Conservation (phyloP, 305 asterid genomes). For the Solanum hybrid region DNA sequence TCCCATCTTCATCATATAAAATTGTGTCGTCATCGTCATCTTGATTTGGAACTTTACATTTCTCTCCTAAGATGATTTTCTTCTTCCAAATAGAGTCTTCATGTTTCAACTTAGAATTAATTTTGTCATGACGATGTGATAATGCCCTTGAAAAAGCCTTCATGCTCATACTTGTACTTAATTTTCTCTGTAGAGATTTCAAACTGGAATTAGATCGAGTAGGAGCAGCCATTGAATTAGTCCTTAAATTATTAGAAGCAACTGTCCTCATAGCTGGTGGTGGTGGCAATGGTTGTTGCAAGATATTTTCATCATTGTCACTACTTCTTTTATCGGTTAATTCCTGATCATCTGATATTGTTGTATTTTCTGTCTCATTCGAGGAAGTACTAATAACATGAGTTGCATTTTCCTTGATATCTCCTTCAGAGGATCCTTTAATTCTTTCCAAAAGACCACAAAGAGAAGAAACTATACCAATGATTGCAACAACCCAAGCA, state of each 20-base stretch:
- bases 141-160: slow-evolving; percentile 3
- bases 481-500: slow-evolving; percentile 16
- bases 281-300: slow-evolving; percentile 22
- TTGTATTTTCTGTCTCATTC: not conserved
- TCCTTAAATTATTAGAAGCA: slow-evolving; percentile 17
- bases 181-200: not conserved
- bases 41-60: slow-evolving; percentile 30
- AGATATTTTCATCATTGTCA: not conserved
- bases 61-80: slow-evolving; percentile 36
- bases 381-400: not conserved
- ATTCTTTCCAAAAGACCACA: slow-evolving; percentile 24
- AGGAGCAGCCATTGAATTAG: slow-evolving; percentile 9
- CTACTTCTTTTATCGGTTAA: not conserved
- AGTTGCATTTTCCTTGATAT: not conserved
- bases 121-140: slow-evolving; percentile 5
- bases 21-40: slow-evolving; percentile 30
- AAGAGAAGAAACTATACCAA: slow-evolving; percentile 22
- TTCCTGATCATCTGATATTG: not conserved
- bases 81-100: slow-evolving; percentile 46
- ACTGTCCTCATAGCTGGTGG: slow-evolving; percentile 22
- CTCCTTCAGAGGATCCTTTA: not conserved
- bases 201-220: not conserved
- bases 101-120: slow-evolving; percentile 24
- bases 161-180: slow-evolving; percentile 29
- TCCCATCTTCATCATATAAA: slow-evolving; percentile 33